Conservation (phyloP, 2,329 filamentous ascomycete species). For the Sporothrix sp. region DNA sequence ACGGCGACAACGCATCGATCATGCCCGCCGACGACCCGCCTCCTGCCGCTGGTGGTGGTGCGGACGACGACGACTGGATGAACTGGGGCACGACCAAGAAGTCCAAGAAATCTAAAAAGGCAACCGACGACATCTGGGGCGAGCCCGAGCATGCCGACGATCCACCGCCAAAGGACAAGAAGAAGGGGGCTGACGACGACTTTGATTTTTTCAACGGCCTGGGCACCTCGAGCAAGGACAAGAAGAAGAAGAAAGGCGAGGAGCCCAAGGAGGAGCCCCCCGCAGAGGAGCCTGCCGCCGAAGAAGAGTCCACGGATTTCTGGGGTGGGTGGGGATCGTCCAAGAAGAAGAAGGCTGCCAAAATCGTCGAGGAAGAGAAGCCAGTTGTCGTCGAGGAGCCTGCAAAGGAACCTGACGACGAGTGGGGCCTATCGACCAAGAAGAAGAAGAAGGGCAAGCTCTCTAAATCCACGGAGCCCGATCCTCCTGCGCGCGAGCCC, state of each 20-base stretch:
- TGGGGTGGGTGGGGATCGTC: constrained; percentile 25
- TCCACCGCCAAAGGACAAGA: constrained; percentile 19
- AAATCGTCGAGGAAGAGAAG: constrained; percentile 33
- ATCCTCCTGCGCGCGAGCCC: constrained; percentile 38
- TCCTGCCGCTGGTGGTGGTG: not conserved
- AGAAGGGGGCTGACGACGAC: constrained; percentile 23
- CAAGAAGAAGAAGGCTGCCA: constrained; percentile 23
- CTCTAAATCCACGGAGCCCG: constrained; percentile 28
- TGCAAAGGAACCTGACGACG: constrained; percentile 29
- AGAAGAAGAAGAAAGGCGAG: constrained; percentile 21
- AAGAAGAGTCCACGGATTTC: constrained; percentile 22
- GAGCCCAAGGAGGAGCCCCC: constrained; percentile 20
- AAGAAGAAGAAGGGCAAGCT: constrained; percentile 26
- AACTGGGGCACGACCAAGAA: constrained; percentile 11
- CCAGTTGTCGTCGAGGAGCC: constrained; percentile 26
- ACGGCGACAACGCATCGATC: constrained; percentile 11
- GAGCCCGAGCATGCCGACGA: constrained; percentile 13
- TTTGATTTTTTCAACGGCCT: constrained; percentile 24
- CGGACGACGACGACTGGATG: constrained; percentile 16
- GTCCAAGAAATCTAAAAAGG: constrained; percentile 14
- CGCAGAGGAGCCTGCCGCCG: constrained; percentile 32
- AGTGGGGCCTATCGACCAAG: constrained; percentile 25
- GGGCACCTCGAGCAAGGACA: constrained; percentile 22
- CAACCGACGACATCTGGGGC: constrained; percentile 6
- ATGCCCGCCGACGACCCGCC: constrained; percentile 4